Evolutionary conservation across 345 rosid species (phyloP), one percentile per base, ranked within the genome.

Genomic region (Camelina hispida): DNA sequence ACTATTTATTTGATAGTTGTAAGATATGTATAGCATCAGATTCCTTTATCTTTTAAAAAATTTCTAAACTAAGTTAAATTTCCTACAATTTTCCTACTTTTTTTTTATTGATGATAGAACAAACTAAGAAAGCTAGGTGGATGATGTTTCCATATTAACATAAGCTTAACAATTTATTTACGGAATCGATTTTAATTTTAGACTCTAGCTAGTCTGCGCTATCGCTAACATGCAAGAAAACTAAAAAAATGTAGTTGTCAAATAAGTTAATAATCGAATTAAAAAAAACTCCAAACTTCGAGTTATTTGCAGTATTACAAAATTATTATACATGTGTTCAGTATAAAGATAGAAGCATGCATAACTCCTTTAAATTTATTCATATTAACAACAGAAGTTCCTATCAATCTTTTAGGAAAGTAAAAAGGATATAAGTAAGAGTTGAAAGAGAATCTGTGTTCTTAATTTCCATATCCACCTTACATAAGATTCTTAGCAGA

Each of bases 161-260:
- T 35, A 64, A 55, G 65, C 62, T 73, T 54, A 14, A 4, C 30
- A 8, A 43, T 20, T 71, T 51, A 67, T 47, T 59, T 60, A 71
- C 67, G 67, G 47, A 22, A 70, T 18, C 25, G 32, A 53, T 53
- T 1, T 12, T 34, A 34, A 12, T 50, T 48, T 57, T 46, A 53
- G 16, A 53, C 32, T 12, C 7, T 40, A 38, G 43, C 4, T 18
- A 69, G 46, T 59, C 48, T 46, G 75, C 32, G 57, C 30, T 46
- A 47, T 9, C 57, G 44, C 28, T 57, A 25, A 34, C 54, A 43
- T 18, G 43, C 7, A 71, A 35, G 38, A 35, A 47, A 14, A 47
- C 37, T 22, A 40, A 53, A 52, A 44, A 44, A 48, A 47, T 60
- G 18, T 22, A 48, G 23, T n/a, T 35, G 17, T 37, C 40, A 71